Evolutionary conservation across 176 grass and related monocot species (phyloP).

Genomic region (Aegilops sharonensis): DNA sequence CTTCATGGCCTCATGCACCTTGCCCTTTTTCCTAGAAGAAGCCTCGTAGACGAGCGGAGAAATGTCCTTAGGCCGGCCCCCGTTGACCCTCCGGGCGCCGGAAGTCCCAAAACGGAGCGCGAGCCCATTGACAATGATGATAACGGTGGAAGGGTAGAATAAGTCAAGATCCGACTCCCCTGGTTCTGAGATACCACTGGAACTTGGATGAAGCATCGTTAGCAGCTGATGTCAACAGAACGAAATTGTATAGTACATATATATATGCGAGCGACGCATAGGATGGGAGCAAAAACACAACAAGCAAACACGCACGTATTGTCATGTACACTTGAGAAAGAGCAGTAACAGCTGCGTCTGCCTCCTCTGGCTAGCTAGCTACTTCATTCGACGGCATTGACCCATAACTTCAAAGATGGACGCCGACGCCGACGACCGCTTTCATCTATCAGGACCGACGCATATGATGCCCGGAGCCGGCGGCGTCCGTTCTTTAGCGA

Average conservation of each 20-base stretch:
- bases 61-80: too few species aligned
- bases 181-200: neutral
- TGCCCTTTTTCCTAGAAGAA: too few species aligned
- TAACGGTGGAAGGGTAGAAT: neutral
- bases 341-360: too few species aligned
- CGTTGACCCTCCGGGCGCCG: too few species aligned
- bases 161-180: neutral
- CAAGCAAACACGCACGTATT: neutral
- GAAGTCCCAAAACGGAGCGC: too few species aligned
- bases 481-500: neutral
- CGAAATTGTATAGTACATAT: neutral
- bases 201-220: neutral
- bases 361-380: neutral
- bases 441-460: neutral
- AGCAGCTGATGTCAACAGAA: neutral
- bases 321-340: too few species aligned
- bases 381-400: neutral
- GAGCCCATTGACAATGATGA: too few species aligned
- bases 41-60: too few species aligned
- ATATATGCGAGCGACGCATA: too few species aligned
- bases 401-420: neutral
- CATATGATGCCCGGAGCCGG: neutral
- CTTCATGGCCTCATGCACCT: too few species aligned
- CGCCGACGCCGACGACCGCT: neutral
- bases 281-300: neutral